Conservation (phyloP, 176 grass and related monocot genomes). For the Carex myosuroides region DNA sequence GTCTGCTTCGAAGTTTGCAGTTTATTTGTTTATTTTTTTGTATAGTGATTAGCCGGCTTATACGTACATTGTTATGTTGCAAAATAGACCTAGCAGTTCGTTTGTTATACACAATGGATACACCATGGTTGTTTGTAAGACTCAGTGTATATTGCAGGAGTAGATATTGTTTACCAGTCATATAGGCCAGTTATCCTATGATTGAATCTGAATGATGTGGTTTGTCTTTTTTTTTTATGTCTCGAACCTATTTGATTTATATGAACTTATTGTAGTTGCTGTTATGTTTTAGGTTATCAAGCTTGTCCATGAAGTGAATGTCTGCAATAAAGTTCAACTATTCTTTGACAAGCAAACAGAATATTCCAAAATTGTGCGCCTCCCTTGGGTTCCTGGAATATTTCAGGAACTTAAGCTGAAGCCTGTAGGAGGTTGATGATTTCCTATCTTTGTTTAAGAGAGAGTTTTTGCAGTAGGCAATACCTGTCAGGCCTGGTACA, state of each 20-base stretch:
- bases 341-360: constrained; percentile 45
- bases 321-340: constrained; percentile 80
- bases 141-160: neutral
- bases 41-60: constrained; percentile 21
- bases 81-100: neutral
- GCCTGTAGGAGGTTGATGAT: constrained; percentile 66
- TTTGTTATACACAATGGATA: neutral
- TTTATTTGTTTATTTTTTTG: neutral
- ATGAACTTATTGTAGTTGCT: neutral
- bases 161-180: neutral
- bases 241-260: neutral
- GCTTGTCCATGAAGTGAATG: constrained; percentile 77
- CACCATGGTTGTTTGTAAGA: neutral
- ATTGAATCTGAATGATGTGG: neutral
- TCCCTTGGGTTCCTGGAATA: constrained; percentile 85
- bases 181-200: neutral
- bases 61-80: constrained; percentile 15
- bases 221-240: neutral
- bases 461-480: neutral
- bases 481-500: neutral
- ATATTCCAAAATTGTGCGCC: constrained; percentile 41
- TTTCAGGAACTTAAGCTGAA: constrained; percentile 63
- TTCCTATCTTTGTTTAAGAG: neutral
- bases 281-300: constrained; percentile 59
- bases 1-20: neutral